phyloP scores from a whole-genome alignment of 2,329 filamentous ascomycete species.

The Colletotrichum sp. region DNA sequence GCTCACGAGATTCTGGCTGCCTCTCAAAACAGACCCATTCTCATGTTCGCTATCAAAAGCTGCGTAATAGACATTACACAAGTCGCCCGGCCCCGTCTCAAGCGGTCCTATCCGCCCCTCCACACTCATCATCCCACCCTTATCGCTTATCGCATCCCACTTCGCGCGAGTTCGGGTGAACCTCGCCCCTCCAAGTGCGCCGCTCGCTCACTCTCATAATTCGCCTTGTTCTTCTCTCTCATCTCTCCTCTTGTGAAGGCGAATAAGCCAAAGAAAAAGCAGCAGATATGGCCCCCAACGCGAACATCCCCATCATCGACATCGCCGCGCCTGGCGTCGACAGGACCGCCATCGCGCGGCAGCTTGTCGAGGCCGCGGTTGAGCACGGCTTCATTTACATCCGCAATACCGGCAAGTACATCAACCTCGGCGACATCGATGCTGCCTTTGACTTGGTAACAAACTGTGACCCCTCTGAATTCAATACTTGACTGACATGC shows the following conservation, averaged over 20 bases:
- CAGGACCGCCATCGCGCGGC: constrained; percentile 62
- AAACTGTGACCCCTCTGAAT: not conserved
- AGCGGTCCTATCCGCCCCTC: constrained; percentile 3
- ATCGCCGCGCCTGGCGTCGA: constrained; percentile 66
- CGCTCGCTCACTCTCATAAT: not conserved
- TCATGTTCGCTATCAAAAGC: not conserved
- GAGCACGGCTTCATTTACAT: constrained; percentile 92
- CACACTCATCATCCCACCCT: constrained; percentile 8
- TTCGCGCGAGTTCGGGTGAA: constrained; percentile 4
- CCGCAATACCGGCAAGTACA: constrained; percentile 73
- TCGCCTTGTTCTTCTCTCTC: not conserved
- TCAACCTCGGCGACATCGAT: constrained; percentile 69
- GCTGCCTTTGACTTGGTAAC: constrained; percentile 76
- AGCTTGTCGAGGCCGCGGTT: constrained; percentile 79
- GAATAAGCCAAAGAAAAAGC: not conserved
- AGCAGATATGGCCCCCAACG: constrained; percentile 32
- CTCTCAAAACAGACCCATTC: not conserved
- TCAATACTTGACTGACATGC: not conserved
- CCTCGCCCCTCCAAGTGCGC: not conserved
- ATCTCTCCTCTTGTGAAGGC: not conserved
- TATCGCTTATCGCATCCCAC: constrained; percentile 22
- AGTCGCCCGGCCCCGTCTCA: not conserved
- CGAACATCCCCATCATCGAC: constrained; percentile 81
- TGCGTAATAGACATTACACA: constrained; percentile 14
- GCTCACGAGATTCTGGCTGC: not conserved